Evolutionary conservation across 805 yeast species (phyloP).

Genomic region (Wickerhamiella sergipiensis): DNA sequence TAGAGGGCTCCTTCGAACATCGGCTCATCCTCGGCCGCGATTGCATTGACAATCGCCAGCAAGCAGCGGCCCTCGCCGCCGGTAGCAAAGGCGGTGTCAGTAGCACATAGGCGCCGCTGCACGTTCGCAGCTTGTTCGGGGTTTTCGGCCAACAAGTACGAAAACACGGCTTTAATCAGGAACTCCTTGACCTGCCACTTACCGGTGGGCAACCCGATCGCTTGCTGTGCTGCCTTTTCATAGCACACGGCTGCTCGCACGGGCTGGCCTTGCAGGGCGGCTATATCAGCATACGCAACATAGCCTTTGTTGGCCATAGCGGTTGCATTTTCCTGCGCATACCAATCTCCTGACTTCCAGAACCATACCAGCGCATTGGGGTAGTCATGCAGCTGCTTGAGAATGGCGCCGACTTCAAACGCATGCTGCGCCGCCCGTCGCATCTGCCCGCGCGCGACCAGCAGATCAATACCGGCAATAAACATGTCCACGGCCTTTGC

Average conservation of each 20-base stretch:
- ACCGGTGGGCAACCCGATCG: conserved; percentile 1
- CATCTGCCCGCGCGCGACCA: conserved; percentile 7
- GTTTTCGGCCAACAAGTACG: conserved; percentile 11
- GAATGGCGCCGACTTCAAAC: conserved; percentile 11
- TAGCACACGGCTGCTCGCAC: conserved; percentile 8
- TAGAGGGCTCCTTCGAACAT: conserved; percentile 14
- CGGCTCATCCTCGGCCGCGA: conserved; percentile 7
- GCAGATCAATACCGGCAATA: not conserved
- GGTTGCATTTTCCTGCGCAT: conserved; percentile 6
- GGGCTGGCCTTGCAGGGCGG: conserved; percentile 6
- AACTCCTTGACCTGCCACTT: conserved; percentile 6
- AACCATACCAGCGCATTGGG: conserved; percentile 9
- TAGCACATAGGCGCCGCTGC: conserved; percentile 1
- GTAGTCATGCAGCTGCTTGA: conserved; percentile 3
- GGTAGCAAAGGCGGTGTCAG: conserved; percentile 11
- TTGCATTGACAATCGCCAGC: conserved; percentile 7
- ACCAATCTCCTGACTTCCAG: conserved; percentile 7
- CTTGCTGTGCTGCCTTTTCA: conserved; percentile 9
- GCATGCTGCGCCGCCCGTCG: conserved; percentile 13
- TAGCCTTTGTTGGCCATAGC: conserved; percentile 9
- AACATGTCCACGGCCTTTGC: not conserved
- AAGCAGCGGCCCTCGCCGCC: conserved; percentile 10
- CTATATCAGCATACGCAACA: conserved; percentile 9
- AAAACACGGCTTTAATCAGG: conserved; percentile 10
- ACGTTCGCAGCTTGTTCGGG: conserved; percentile 6